Conservation (phyloP, 371 early-diverging fungal species). For the Mortierella sp. region DNA sequence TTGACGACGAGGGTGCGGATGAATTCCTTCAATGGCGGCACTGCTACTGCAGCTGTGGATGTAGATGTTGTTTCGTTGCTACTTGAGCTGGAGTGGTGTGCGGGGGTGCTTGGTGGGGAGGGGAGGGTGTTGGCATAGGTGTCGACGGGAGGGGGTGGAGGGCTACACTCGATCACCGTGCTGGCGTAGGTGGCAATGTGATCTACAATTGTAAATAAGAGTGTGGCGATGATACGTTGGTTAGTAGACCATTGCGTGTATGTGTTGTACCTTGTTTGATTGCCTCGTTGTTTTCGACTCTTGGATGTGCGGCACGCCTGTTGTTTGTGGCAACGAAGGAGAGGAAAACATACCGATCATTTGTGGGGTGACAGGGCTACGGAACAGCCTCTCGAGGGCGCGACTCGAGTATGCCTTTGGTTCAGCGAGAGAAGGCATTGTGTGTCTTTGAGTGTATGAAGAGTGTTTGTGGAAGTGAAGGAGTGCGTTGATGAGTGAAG, state of each 20-base stretch:
- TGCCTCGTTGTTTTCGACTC: slow-evolving; percentile 4
- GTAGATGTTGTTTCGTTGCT: slow-evolving; percentile 14
- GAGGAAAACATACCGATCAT: slow-evolving; percentile 41
- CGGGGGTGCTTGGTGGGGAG: slow-evolving; percentile 37
- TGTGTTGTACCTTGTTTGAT: background rate
- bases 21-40: slow-evolving; percentile 65
- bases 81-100: slow-evolving; percentile 16
- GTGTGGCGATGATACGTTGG: slow-evolving; percentile 6
- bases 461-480: background rate
- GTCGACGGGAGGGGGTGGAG: slow-evolving; percentile 28
- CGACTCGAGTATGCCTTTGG: slow-evolving; percentile 46
- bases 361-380: slow-evolving; percentile 46
- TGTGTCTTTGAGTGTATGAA: background rate
- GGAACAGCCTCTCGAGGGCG: slow-evolving; percentile 41
- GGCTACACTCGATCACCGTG: slow-evolving; percentile 65
- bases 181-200: slow-evolving; percentile 60
- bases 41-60: slow-evolving; percentile 10
- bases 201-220: slow-evolving; percentile 18
- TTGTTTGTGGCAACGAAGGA: background rate
- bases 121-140: slow-evolving; percentile 17
- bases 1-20: slow-evolving; percentile 64
- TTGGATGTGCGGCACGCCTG: background rate
- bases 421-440: slow-evolving; percentile 42
- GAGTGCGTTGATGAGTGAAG: background rate
- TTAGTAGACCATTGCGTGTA: background rate